Percentiles rank a stretch among this genome's conserved stretches.
Evolutionary conservation across 176 grass and related monocot genomes (phyloP).

Genomic region (Poa pratensis): DNA sequence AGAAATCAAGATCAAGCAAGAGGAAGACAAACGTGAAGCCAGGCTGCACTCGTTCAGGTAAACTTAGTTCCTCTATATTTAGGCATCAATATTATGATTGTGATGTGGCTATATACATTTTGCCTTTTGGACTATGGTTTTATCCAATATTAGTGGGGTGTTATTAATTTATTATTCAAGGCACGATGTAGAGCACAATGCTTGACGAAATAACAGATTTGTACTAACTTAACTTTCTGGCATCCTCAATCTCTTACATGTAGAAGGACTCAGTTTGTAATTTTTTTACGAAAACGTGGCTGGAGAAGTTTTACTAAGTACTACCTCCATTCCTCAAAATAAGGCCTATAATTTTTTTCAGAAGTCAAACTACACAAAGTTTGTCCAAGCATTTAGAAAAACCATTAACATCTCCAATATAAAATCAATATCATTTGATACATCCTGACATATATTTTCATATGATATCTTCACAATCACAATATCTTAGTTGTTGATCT

Average conservation of each 20-base stretch:
- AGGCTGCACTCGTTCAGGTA: slow-evolving; percentile 90
- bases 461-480: too few species aligned
- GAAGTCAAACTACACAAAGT: too few species aligned
- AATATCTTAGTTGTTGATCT: too few species aligned
- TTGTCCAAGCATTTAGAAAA: too few species aligned
- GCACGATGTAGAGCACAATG: slow-evolving; percentile 14
- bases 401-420: too few species aligned
- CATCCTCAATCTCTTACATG: slow-evolving; percentile 13
- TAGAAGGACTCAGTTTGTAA: slow-evolving; percentile 10
- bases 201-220: slow-evolving; percentile 20
- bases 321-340: too few species aligned
- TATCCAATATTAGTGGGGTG: slow-evolving; percentile 12
- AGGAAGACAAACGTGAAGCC: slow-evolving; percentile 78
- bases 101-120: background rate
- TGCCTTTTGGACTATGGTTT: background rate
- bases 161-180: slow-evolving; percentile 22
- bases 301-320: background rate
- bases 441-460: too few species aligned
- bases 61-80: slow-evolving; percentile 1
- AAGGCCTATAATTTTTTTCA: too few species aligned
- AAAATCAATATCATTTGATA: too few species aligned
- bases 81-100: background rate
- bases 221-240: slow-evolving; percentile 6
- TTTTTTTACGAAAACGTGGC: background rate
- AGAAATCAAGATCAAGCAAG: slow-evolving; percentile 80